phyloP scores from a whole-genome alignment of 2,329 filamentous ascomycete species.

The Nemania sp. region DNA sequence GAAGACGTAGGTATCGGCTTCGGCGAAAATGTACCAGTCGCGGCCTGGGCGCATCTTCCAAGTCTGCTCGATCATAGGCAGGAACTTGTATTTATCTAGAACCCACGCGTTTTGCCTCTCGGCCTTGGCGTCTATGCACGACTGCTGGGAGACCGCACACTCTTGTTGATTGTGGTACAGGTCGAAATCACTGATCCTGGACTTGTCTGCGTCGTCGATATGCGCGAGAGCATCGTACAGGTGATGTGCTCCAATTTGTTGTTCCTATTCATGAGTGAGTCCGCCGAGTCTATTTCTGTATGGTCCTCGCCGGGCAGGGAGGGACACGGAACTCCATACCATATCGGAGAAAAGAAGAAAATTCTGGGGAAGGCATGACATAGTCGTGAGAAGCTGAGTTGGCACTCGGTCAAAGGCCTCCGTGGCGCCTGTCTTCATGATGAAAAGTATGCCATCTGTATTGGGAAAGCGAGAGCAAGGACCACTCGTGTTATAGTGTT shows the following conservation, averaged over 20 bases:
- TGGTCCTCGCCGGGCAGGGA: not conserved
- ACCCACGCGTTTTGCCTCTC: constrained; percentile 50
- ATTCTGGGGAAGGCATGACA: constrained; percentile 59
- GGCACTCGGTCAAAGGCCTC: constrained; percentile 58
- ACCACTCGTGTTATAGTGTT: constrained; percentile 43
- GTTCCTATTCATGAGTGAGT: constrained; percentile 43
- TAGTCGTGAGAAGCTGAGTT: constrained; percentile 57
- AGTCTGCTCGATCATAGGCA: constrained; percentile 60
- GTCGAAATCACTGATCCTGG: constrained; percentile 48
- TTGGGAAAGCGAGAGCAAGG: constrained; percentile 48
- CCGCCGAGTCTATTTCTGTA: not conserved
- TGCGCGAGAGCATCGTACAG: constrained; percentile 45
- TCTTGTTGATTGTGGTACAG: constrained; percentile 50
- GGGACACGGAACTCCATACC: constrained; percentile 26
- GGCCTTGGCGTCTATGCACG: constrained; percentile 43
- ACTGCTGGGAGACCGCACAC: constrained; percentile 51
- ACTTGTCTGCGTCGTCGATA: constrained; percentile 43
- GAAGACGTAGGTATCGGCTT: constrained; percentile 61
- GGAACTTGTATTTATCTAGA: constrained; percentile 65
- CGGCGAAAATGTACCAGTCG: constrained; percentile 64
- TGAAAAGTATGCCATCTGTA: constrained; percentile 50
- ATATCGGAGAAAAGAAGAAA: constrained; percentile 62
- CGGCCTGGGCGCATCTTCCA: constrained; percentile 56
- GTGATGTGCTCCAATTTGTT: constrained; percentile 52
- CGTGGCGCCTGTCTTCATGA: constrained; percentile 64